Base-by-base conservation (phyloP, 257 asterid species). In the Rehmannia glutinosa region DNA sequence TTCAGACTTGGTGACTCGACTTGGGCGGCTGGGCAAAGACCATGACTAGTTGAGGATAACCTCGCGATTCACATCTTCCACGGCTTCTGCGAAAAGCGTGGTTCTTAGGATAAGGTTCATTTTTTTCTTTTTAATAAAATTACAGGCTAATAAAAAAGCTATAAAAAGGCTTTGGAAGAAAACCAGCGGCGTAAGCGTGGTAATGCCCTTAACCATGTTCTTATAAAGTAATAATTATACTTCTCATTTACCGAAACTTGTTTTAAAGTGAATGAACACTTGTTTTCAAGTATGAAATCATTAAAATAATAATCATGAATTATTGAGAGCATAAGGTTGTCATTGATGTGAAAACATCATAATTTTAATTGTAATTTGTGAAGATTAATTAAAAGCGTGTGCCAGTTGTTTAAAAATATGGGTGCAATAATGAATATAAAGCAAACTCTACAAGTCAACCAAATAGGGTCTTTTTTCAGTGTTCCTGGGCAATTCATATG, bases 371-470 rank as follows among this genome's bases (percentile, higher is more conserved):
- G 1, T 11, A 45, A 20, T 36, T 11, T 8, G 2, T 24, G 16
- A 30, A 15, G 68, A 25, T 21, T 15, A 66, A 53, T 20, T 62
- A 52, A 66, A 69, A 64, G 42, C 64, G 55, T 75, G 73, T 52
- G 61, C 69, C 78, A 68, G 77, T 71, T 68, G 77, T 59, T 50
- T 25, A 35, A 53, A 45, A 60, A 47, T 59, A n/a, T 43, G 53
- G 10, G 64, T 24, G 11, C 20, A 3, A 23, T 7, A 1, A 42
- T 11, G 13, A 3, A 23, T 19, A 53, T 6, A 17, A 51, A n/a
- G 45, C 25, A 39, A n/a, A 50, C n/a, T 15, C 45, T 6, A 2
- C 12, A 9, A 36, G 28, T 32, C 25, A 41, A 41, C 35, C 35
- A 30, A 30, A 6, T n/a, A n/a, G n/a, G n/a, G n/a, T n/a, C n/a